Conservation (phyloP, 2,329 filamentous ascomycete genomes). For the Phaeophleospora eucalypticola region DNA sequence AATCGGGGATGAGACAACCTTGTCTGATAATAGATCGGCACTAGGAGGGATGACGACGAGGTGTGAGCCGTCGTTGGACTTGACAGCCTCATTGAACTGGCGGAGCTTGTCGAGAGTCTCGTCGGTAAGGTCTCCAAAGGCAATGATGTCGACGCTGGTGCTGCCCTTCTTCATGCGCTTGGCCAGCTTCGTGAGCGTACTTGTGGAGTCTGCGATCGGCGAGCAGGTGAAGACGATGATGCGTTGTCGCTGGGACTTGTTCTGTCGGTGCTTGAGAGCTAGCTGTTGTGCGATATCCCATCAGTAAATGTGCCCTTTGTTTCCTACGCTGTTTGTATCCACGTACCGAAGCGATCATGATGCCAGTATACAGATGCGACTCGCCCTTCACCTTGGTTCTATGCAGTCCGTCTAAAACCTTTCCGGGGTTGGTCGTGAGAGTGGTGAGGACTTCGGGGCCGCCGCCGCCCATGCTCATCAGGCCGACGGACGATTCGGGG, state of each 20-base stretch:
- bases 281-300: slow-evolving; percentile 54
- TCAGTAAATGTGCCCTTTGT: not conserved
- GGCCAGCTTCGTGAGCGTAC: slow-evolving; percentile 79
- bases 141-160: slow-evolving; percentile 87
- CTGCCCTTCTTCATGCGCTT: slow-evolving; percentile 99
- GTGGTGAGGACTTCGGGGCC: slow-evolving; percentile 97
- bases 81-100: slow-evolving; percentile 89
- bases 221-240: slow-evolving; percentile 98
- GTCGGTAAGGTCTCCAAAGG: slow-evolving; percentile 89
- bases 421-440: slow-evolving; percentile 91
- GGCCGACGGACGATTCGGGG: slow-evolving; percentile 91
- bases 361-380: slow-evolving; percentile 83
- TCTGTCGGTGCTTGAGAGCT: slow-evolving; percentile 94
- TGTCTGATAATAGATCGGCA: slow-evolving; percentile 86
- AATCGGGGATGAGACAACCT: slow-evolving; percentile 84
- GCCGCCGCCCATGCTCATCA: slow-evolving; percentile 94
- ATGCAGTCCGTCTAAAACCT: slow-evolving; percentile 87
- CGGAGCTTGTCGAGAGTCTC: slow-evolving; percentile 85
- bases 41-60: slow-evolving; percentile 87
- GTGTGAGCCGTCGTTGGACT: slow-evolving; percentile 85
- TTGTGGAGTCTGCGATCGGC: slow-evolving; percentile 82
- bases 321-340: not conserved
- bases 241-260: slow-evolving; percentile 92
- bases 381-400: slow-evolving; percentile 90
- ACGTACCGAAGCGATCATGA: slow-evolving; percentile 89